Evolutionary conservation across 1,284 basidiomycete genomes (phyloP).

Genomic region (Singerocomus rubriflavus): DNA sequence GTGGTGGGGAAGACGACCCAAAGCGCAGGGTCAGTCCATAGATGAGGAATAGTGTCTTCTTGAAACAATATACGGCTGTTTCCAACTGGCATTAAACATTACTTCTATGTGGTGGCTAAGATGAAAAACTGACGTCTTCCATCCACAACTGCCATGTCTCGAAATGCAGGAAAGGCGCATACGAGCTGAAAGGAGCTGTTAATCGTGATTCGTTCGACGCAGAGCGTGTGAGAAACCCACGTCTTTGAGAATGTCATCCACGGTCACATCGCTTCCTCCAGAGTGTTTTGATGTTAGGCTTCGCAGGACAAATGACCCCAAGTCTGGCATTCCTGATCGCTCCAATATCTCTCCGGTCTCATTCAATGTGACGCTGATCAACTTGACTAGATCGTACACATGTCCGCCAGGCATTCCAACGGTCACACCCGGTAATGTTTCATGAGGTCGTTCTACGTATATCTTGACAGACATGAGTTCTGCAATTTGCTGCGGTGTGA

Average conservation of each 20-base stretch:
- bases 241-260: conserved; percentile 63
- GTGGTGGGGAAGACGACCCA: conserved; percentile 44
- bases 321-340: conserved; percentile 57
- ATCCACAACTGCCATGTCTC: conserved; percentile 65
- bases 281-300: conserved; percentile 49
- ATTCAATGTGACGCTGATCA: conserved; percentile 62
- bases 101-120: background rate
- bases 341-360: conserved; percentile 71
- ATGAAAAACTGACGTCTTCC: conserved; percentile 52
- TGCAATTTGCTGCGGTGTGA: conserved; percentile 59
- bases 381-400: conserved; percentile 67
- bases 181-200: conserved; percentile 50
- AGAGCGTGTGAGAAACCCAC: conserved; percentile 38
- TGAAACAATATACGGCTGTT: conserved; percentile 80
- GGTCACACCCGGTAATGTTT: conserved; percentile 63
- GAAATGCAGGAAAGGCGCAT: conserved; percentile 71
- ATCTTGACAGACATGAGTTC: conserved; percentile 67
- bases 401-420: conserved; percentile 77
- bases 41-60: conserved; percentile 84
- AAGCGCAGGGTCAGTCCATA: conserved; percentile 68
- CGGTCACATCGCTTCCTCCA: conserved; percentile 37
- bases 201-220: conserved; percentile 7
- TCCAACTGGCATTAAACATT: conserved; percentile 4
- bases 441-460: conserved; percentile 70
- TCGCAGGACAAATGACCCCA: conserved; percentile 73